A percentile compares a stretch with the other conserved stretches of the same genome.
Conservation (phyloP, 2,329 filamentous ascomycete genomes). For the Pestalotiopsis fici region DNA sequence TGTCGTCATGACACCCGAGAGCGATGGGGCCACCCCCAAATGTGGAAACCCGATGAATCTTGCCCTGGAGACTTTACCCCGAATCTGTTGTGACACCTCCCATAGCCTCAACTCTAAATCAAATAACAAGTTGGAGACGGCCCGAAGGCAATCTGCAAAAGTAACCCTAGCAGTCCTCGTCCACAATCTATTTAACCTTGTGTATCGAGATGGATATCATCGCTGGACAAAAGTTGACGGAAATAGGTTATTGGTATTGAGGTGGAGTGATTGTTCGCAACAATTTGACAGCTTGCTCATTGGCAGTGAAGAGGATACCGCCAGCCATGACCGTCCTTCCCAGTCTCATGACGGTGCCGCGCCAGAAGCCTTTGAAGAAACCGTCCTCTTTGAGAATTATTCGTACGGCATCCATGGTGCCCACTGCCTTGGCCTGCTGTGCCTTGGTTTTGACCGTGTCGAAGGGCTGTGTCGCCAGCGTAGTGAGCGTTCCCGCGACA, state of each 20-base stretch:
- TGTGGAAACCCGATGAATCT: neutral
- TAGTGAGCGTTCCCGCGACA: constrained; percentile 38
- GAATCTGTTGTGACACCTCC: neutral
- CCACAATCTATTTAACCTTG: neutral
- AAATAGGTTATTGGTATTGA: neutral
- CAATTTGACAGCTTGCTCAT: constrained; percentile 30
- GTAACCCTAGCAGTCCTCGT: neutral
- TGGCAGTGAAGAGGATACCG: constrained; percentile 32
- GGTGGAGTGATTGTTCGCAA: constrained; percentile 17
- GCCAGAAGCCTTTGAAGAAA: constrained; percentile 58
- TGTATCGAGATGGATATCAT: no score
- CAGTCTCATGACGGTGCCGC: constrained; percentile 64
- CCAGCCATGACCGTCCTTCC: constrained; percentile 55
- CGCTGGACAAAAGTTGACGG: no score
- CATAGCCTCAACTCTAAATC: neutral
- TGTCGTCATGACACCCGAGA: neutral
- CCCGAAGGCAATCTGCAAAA: neutral
- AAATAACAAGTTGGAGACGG: neutral
- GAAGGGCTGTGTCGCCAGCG: constrained; percentile 59
- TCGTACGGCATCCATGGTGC: constrained; percentile 53
- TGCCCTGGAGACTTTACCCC: neutral
- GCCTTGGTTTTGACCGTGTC: constrained; percentile 62
- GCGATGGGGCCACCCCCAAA: neutral
- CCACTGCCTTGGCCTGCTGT: constrained; percentile 56
- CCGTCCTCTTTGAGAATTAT: constrained; percentile 58